Percentiles rank a stretch among this genome's conserved stretches.
These are phyloP conservation scores for Tuber umbilicatum DNA, from an alignment of 495 filamentous ascomycete species.

Conservation along the genomic window DNA sequence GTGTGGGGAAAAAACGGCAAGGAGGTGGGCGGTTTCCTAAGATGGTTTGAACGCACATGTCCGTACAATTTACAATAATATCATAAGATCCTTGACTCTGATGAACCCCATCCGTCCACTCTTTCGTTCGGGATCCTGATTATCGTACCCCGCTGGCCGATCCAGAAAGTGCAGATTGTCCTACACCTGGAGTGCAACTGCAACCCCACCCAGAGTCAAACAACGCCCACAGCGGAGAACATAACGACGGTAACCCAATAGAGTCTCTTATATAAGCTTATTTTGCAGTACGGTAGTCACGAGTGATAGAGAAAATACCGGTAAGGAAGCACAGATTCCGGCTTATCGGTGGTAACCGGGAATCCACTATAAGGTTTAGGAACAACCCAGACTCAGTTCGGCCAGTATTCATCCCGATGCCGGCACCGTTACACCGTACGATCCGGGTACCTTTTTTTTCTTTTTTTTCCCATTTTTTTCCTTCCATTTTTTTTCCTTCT, in stretches of 20 bases:
- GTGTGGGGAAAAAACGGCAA: background rate
- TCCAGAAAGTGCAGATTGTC: background rate
- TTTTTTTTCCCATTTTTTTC: too few relatives aligned
- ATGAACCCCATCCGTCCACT: background rate
- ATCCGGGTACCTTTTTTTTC: too few relatives aligned
- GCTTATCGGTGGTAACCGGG: background rate
- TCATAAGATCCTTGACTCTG: background rate
- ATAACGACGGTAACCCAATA: too few relatives aligned
- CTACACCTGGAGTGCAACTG: background rate
- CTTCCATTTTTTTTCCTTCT: too few relatives aligned
- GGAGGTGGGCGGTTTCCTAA: background rate
- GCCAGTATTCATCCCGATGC: background rate
- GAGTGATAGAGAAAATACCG: background rate
- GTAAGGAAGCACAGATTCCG: background rate
- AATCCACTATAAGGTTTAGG: background rate
- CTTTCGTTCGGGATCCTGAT: too few relatives aligned
- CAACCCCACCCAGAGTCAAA: background rate
- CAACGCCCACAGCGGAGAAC: background rate
- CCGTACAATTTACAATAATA: slow-evolving; percentile 1
- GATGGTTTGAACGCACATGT: background rate
- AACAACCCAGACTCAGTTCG: background rate
- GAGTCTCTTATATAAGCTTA: background rate
- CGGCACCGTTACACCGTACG: background rate
- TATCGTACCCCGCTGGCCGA: background rate
- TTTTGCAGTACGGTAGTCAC: background rate